Conservation (phyloP, 2,329 filamentous ascomycete species). For the Aspergillus pseudotamarii region DNA sequence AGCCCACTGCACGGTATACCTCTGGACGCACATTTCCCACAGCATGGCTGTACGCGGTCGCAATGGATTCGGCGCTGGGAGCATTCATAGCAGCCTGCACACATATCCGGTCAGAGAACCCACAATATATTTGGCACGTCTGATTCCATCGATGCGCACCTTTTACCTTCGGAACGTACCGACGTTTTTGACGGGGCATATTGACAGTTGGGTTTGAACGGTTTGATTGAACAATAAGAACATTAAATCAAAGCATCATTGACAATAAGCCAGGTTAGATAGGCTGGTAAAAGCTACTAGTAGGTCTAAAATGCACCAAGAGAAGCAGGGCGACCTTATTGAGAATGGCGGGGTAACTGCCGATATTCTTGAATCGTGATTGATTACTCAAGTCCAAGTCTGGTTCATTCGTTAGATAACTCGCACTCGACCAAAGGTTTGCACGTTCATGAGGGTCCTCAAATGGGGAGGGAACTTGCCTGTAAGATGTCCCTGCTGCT, state of each 20-base stretch:
- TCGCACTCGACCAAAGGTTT: neutral
- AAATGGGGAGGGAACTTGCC: neutral
- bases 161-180: slow-evolving; percentile 4
- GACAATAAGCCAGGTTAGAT: neutral
- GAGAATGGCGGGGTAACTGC: neutral
- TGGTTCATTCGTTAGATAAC: neutral
- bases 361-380: neutral
- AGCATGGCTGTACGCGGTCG: slow-evolving; percentile 11
- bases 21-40: slow-evolving; percentile 17
- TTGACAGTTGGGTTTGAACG: neutral
- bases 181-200: slow-evolving; percentile 5
- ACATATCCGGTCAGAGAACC: neutral
- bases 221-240: neutral
- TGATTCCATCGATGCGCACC: neutral
- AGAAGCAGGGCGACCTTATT: neutral
- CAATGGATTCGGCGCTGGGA: slow-evolving; percentile 22
- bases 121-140: neutral
- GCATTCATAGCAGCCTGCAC: slow-evolving; percentile 25
- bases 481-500: neutral
- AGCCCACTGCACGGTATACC: slow-evolving; percentile 14
- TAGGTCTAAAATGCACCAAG: neutral
- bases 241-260: neutral
- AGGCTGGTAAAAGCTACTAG: neutral
- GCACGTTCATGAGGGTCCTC: neutral
- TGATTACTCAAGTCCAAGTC: neutral